These are phyloP conservation scores for Suillus luteus DNA, from an alignment of 768 basidiomycete genomes.

Conservation along the genomic window DNA sequence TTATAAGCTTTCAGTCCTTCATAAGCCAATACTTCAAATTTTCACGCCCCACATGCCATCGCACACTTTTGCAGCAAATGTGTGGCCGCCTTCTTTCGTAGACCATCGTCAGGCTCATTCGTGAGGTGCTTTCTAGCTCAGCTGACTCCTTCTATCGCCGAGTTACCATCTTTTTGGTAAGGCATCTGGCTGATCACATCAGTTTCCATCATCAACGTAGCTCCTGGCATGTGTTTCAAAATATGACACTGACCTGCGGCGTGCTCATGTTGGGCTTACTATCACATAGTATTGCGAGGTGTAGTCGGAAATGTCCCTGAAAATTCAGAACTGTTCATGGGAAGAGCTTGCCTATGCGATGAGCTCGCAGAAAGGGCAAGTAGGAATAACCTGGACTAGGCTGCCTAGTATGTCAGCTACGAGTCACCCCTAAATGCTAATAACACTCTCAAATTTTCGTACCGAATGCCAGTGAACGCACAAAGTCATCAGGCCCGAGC, in stretches of 20 bases:
- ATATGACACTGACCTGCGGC: neutral
- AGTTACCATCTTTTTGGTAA: neutral
- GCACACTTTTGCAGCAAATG: neutral
- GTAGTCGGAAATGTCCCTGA: neutral
- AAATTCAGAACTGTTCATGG: neutral
- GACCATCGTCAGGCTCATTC: neutral
- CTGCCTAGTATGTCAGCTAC: no score
- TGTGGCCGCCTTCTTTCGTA: neutral
- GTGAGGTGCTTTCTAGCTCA: neutral
- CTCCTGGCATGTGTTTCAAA: neutral
- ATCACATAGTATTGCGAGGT: no score
- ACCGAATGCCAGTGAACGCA: no score
- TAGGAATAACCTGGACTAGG: conserved; percentile 13
- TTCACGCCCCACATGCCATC: neutral
- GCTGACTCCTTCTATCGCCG: neutral
- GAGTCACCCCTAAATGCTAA: no score
- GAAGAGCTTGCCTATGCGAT: neutral
- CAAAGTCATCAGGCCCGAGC: no score
- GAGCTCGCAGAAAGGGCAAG: neutral
- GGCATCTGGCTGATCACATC: neutral
- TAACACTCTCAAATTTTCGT: no score
- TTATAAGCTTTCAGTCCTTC: neutral
- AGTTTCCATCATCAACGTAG: neutral
- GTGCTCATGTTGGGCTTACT: neutral
- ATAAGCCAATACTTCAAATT: neutral